These are phyloP conservation scores for Nepenthes mirabilis DNA, from an alignment of 148 eudicot genomes.

Conservation along the genomic window DNA sequence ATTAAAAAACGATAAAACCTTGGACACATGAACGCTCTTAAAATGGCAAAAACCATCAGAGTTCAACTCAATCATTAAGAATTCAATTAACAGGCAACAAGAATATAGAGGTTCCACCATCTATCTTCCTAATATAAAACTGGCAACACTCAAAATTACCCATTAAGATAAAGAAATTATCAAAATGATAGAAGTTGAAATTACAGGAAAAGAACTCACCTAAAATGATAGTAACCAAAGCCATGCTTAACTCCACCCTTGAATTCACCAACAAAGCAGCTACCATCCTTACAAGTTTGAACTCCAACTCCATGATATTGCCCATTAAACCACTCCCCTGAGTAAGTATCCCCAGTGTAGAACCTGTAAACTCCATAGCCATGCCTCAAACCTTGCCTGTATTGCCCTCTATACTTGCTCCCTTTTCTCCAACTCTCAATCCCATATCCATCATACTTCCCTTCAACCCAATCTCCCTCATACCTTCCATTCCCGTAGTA, in stretches of 20 bases:
- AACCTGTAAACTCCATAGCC: constrained; percentile 77
- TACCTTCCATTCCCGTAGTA: constrained; percentile 68
- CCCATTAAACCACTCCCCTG: constrained; percentile 83
- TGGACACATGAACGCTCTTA: no score
- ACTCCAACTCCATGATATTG: constrained; percentile 73
- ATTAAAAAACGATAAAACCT: no score
- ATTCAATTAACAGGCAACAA: no score
- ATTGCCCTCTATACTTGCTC: constrained; percentile 69
- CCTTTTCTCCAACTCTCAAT: constrained; percentile 89
- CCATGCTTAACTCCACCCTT: constrained; percentile 84
- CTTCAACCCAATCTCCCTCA: constrained; percentile 96
- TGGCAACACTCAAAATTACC: not conserved
- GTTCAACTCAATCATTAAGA: no score
- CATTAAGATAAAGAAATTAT: not conserved
- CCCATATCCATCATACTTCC: constrained; percentile 79
- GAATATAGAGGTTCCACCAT: no score
- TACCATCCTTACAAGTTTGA: constrained; percentile 80
- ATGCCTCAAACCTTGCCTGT: constrained; percentile 59
- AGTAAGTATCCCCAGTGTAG: constrained; percentile 64
- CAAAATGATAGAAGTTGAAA: not conserved
- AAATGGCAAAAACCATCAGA: no score
- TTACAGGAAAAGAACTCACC: constrained; percentile 21
- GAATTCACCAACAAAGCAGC: constrained; percentile 68
- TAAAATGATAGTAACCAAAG: constrained; percentile 78
- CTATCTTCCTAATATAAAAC: no score